Conservation (phyloP, 2,329 filamentous ascomycete genomes). For the Fusarium luffae region DNA sequence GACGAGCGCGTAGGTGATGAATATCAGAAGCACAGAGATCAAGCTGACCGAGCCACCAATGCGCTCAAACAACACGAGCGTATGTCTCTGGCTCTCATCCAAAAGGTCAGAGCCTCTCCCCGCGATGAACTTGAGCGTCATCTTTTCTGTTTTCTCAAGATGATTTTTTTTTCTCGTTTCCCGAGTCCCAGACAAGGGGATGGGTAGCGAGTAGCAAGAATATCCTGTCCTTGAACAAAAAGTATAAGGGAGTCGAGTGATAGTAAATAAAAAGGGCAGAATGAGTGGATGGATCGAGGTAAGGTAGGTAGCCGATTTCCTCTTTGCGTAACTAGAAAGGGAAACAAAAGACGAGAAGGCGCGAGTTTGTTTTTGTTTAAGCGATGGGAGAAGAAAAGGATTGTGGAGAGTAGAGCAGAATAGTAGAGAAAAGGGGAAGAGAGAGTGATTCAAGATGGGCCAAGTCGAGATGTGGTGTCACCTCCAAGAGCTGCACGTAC, state of each 20-base stretch:
- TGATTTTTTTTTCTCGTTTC: constrained; percentile 7
- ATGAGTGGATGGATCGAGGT: background rate
- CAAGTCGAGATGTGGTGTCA: constrained; percentile 31
- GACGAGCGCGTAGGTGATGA: constrained; percentile 62
- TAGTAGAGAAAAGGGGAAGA: background rate
- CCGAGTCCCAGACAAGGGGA: constrained; percentile 17
- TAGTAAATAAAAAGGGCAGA: background rate
- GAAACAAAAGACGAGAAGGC: background rate
- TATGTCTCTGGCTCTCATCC: constrained; percentile 51
- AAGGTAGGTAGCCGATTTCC: background rate
- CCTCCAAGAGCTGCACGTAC: constrained; percentile 27
- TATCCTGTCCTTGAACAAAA: background rate
- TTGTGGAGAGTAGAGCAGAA: background rate
- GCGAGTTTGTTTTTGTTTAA: background rate
- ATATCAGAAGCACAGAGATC: constrained; percentile 61
- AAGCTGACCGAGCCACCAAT: constrained; percentile 65
- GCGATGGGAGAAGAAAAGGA: constrained; percentile 8
- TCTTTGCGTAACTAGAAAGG: constrained; percentile 16
- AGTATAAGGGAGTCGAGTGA: background rate
- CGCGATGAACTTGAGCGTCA: constrained; percentile 31
- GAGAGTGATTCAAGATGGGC: constrained; percentile 17
- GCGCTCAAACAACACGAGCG: constrained; percentile 62
- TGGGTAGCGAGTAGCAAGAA: constrained; percentile 7
- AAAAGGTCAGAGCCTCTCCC: constrained; percentile 46
- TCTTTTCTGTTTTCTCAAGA: background rate